A percentile compares a stretch with the other conserved stretches of the same genome.
phyloP scores from a whole-genome alignment of 2,329 filamentous ascomycete genomes.

The Diatrype stigma region DNA sequence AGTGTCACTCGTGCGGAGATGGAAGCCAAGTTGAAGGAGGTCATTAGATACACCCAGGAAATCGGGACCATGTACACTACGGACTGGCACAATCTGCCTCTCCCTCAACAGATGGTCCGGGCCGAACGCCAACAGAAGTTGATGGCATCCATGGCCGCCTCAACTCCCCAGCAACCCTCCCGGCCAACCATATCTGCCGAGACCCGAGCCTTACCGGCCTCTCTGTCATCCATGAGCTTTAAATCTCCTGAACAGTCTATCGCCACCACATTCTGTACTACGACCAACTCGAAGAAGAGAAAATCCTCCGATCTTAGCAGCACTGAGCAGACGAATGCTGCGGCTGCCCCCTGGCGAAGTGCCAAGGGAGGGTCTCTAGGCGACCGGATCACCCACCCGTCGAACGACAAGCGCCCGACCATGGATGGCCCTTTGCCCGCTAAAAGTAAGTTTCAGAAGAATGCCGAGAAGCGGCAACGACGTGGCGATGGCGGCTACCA shows the following conservation, averaged over 20 bases:
- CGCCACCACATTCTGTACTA: conserved; percentile 11
- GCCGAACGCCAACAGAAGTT: conserved; percentile 58
- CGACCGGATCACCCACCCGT: conserved; percentile 67
- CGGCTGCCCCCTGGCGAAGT: conserved; percentile 73
- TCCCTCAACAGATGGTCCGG: conserved; percentile 80
- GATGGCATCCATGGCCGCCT: conserved; percentile 32
- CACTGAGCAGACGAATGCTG: conserved; percentile 42
- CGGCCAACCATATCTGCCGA: too few species aligned
- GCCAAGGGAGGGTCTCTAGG: conserved; percentile 59
- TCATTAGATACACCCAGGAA: conserved; percentile 80
- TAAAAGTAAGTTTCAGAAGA: conserved; percentile 85
- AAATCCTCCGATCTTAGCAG: conserved; percentile 67
- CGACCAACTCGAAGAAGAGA: conserved; percentile 64
- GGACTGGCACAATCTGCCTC: conserved; percentile 78
- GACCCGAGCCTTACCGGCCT: conserved; percentile 45
- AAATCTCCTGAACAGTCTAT: conserved; percentile 6
- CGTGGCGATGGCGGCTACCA: conserved; percentile 73
- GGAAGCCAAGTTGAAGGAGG: conserved; percentile 77
- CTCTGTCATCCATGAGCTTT: conserved; percentile 11
- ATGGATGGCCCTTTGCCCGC: conserved; percentile 39
- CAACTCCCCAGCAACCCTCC: too few species aligned
- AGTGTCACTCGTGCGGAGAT: conserved; percentile 65
- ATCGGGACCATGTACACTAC: conserved; percentile 65
- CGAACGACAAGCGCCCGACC: conserved; percentile 41
- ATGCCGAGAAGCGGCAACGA: conserved; percentile 82